Evolutionary conservation across 139 green algal genomes (phyloP).

Genomic region (Parachlorella kessleri): DNA sequence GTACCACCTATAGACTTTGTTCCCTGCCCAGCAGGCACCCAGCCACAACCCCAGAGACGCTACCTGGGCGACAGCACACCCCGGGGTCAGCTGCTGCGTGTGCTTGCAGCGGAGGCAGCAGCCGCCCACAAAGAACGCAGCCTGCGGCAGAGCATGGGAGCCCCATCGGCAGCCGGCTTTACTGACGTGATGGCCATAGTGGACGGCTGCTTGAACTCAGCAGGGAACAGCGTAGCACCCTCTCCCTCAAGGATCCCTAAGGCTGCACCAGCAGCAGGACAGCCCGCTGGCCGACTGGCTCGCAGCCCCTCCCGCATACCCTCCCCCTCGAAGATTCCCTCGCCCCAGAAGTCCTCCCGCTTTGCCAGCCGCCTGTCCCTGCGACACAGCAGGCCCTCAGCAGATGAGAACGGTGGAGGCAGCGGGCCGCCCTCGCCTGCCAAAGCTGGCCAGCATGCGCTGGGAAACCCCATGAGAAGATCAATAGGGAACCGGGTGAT

Average conservation of each 20-base stretch:
- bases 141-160: not conserved
- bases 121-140: conserved; percentile 18
- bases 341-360: too few relatives aligned
- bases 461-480: too few relatives aligned
- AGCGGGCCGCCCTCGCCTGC: too few relatives aligned
- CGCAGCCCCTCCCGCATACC: not conserved
- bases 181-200: not conserved
- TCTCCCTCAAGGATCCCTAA: not conserved
- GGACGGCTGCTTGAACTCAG: not conserved
- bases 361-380: too few relatives aligned
- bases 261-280: not conserved
- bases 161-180: not conserved
- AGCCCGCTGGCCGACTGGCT: not conserved
- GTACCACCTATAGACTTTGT: not conserved
- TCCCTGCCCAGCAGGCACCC: not conserved
- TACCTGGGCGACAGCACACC: conserved; percentile 8
- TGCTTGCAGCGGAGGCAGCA: conserved; percentile 18
- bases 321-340: too few relatives aligned
- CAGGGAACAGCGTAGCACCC: not conserved
- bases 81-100: conserved; percentile 16
- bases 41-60: not conserved
- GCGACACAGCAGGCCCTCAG: too few relatives aligned
- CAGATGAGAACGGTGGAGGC: too few relatives aligned
- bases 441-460: too few relatives aligned
- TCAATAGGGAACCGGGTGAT: too few relatives aligned